Evolutionary conservation across 148 eudicot genomes (phyloP).

Genomic region (Pharnaceum exiguum): DNA sequence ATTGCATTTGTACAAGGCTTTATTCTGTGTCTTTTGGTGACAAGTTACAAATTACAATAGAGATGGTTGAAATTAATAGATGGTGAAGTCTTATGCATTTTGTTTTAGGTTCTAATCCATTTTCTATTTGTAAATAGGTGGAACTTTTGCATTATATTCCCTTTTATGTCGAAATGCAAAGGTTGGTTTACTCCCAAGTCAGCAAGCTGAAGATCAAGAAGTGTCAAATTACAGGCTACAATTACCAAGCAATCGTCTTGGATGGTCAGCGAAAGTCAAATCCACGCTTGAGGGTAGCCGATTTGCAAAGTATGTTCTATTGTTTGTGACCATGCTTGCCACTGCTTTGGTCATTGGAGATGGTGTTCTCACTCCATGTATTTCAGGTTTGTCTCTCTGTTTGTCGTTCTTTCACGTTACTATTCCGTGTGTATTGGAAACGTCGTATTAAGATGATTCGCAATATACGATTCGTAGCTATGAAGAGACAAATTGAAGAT

Average conservation of each 20-base stretch:
- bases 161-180: constrained; percentile 39
- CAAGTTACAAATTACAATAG: too few relatives aligned
- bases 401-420: not conserved
- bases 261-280: constrained; percentile 25
- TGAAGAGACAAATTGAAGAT: too few relatives aligned
- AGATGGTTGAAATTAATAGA: too few relatives aligned
- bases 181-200: constrained; percentile 39
- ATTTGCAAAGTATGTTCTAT: constrained; percentile 26
- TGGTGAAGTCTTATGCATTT: not conserved
- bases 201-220: constrained; percentile 33
- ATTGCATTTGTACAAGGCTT: too few relatives aligned
- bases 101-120: too few relatives aligned
- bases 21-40: too few relatives aligned
- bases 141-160: constrained; percentile 51
- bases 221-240: constrained; percentile 29
- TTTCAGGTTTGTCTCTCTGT: constrained; percentile 28
- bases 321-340: constrained; percentile 36
- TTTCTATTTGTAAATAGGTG: constrained; percentile 19
- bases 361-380: constrained; percentile 46
- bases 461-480: too few relatives aligned
- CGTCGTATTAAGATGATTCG: too few relatives aligned
- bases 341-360: constrained; percentile 46
- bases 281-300: constrained; percentile 22
- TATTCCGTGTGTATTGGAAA: too few relatives aligned
- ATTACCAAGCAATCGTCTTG: constrained; percentile 18